Conservation (phyloP, 306 rosid genomes). For the Dicorynia guianensis region DNA sequence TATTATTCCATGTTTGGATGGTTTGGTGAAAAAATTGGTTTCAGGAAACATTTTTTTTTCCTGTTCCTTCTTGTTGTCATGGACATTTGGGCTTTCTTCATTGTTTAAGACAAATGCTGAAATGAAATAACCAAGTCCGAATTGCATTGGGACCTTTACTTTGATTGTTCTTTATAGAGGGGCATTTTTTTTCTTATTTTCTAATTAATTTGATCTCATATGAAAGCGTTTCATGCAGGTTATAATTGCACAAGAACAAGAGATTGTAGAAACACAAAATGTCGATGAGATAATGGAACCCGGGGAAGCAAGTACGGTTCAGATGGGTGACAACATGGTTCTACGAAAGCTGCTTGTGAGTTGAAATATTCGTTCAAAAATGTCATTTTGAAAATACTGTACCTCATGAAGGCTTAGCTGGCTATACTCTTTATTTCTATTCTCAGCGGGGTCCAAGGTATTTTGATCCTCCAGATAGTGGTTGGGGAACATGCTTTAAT, state of each 20-base stretch:
- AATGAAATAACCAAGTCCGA: not conserved
- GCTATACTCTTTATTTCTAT: constrained; percentile 51
- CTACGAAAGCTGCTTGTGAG: constrained; percentile 92
- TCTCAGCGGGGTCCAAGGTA: constrained; percentile 96
- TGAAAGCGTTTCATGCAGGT: constrained; percentile 45
- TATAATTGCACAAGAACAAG: constrained; percentile 45
- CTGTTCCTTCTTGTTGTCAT: not conserved
- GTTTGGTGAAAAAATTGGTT: constrained; percentile 6
- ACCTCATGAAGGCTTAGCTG: constrained; percentile 52
- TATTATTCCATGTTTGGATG: not conserved
- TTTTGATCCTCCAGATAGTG: constrained; percentile 86
- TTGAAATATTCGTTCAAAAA: constrained; percentile 52
- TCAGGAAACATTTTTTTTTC: not conserved
- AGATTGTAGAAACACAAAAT: constrained; percentile 32
- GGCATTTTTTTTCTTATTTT: constrained; percentile 2
- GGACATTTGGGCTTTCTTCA: not conserved
- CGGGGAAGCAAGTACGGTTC: constrained; percentile 49
- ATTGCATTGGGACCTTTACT: not conserved
- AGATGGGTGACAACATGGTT: constrained; percentile 61
- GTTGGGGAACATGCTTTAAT: constrained; percentile 89
- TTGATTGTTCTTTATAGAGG: not conserved
- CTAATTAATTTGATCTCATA: not conserved
- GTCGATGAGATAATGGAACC: constrained; percentile 38
- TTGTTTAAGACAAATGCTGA: not conserved
- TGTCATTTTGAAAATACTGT: constrained; percentile 49